A percentile compares a stretch with the other conserved stretches of the same genome.
Conservation (phyloP, 768 basidiomycete genomes). For the Termitomyces sp. region DNA sequence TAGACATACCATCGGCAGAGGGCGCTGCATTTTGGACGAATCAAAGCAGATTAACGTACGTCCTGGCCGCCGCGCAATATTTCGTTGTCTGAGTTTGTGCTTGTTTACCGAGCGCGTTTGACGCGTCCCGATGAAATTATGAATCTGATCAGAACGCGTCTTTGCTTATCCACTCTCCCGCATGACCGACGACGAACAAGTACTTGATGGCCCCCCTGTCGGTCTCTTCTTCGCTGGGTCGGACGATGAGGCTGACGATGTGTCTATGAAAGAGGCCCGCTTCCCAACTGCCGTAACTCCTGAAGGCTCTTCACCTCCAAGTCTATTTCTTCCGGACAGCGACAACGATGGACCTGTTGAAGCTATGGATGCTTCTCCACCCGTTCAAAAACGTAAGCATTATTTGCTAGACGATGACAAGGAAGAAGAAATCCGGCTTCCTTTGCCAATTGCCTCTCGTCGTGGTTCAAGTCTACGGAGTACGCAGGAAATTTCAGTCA, state of each 20-base stretch:
- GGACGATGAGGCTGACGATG: constrained; percentile 40
- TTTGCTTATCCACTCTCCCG: constrained; percentile 1
- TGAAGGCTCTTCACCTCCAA: constrained; percentile 15
- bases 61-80: constrained; percentile 12
- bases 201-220: constrained; percentile 25
- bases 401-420: constrained; percentile 6
- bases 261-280: constrained; percentile 10
- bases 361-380: constrained; percentile 2
- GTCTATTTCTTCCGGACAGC: constrained; percentile 29
- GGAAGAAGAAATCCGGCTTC: constrained; percentile 14
- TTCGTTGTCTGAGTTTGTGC: constrained; percentile 26
- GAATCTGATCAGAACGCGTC: constrained; percentile 18
- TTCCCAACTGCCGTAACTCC: constrained; percentile 11
- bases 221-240: constrained; percentile 57
- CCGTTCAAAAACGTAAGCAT: constrained; percentile 15
- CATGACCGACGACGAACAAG: constrained; percentile 21
- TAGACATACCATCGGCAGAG: constrained; percentile 63
- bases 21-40: constrained; percentile 71
- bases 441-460: constrained; percentile 21
- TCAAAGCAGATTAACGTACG: constrained; percentile 13
- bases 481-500: constrained; percentile 22
- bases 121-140: constrained; percentile 25
- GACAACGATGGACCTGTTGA: constrained; percentile 23
- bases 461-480: constrained; percentile 37
- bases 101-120: constrained; percentile 31